Evolutionary conservation across 176 grass and related monocot species (phyloP).

Genomic region (Oryza brachyantha): DNA sequence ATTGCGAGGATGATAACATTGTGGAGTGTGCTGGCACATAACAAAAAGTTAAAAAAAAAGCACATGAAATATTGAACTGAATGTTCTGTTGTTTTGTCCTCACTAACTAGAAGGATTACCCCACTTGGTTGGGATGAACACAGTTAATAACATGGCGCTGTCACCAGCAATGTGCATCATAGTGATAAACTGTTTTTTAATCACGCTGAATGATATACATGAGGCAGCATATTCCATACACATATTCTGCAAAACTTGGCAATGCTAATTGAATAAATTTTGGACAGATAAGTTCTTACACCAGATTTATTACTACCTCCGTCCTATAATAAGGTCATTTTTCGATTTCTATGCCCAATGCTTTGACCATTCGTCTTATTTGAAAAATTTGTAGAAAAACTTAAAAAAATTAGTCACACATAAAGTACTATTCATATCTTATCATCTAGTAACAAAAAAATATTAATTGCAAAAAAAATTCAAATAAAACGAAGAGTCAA

Average conservation of each 20-base stretch:
- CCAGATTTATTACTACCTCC: constrained; percentile 1
- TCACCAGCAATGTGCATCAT: neutral
- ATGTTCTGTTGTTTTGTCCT: neutral
- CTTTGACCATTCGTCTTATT: too few relatives aligned
- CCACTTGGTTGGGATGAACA: neutral
- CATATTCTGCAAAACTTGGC: constrained; percentile 3
- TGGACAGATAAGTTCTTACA: neutral
- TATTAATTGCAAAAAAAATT: too few relatives aligned
- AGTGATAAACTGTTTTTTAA: constrained; percentile 5
- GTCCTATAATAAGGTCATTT: too few relatives aligned
- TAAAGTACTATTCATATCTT: too few relatives aligned
- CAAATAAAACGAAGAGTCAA: too few relatives aligned
- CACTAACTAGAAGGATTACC: neutral
- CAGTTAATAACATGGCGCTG: neutral
- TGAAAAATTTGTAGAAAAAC: too few relatives aligned
- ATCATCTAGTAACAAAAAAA: too few relatives aligned
- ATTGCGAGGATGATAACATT: neutral
- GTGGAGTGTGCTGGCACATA: neutral
- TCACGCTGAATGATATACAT: constrained; percentile 20
- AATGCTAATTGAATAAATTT: constrained; percentile 12
- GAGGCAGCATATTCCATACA: neutral
- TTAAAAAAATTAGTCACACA: too few relatives aligned
- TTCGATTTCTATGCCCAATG: too few relatives aligned
- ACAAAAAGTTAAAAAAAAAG: neutral
- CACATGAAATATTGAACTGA: neutral